Conservation (phyloP, 768 basidiomycete genomes). For the Boletus reticulatus region DNA sequence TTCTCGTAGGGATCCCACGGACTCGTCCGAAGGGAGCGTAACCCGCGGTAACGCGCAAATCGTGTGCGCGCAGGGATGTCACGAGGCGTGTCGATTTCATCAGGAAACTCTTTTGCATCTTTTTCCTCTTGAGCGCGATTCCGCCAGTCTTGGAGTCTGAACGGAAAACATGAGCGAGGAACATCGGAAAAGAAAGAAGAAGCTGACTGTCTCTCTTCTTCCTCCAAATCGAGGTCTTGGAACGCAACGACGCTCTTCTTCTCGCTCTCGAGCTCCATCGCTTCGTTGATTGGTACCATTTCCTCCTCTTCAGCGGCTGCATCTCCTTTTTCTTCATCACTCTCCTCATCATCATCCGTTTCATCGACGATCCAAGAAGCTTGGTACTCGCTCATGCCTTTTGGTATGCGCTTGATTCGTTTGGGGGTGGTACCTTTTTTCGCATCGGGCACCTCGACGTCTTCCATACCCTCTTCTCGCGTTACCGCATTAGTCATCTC, state of each 20-base stretch:
- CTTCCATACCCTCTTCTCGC: conserved; percentile 14
- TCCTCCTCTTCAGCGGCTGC: conserved; percentile 54
- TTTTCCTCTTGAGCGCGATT: conserved; percentile 71
- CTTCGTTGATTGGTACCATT: conserved; percentile 55
- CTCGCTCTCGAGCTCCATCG: conserved; percentile 55
- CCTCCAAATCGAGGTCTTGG: conserved; percentile 77
- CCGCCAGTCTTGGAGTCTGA: conserved; percentile 68
- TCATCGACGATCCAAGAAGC: conserved; percentile 95
- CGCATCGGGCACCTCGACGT: conserved; percentile 56
- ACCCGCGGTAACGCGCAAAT: conserved; percentile 89
- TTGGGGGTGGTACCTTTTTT: conserved; percentile 73
- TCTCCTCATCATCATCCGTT: conserved; percentile 62
- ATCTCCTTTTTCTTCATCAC: conserved; percentile 40
- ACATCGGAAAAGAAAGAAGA: background rate
- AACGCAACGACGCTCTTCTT: conserved; percentile 54
- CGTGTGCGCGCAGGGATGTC: conserved; percentile 76
- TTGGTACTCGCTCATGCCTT: conserved; percentile 96
- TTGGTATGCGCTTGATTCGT: conserved; percentile 79
- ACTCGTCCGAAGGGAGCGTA: conserved; percentile 90
- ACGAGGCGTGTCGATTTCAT: conserved; percentile 93
- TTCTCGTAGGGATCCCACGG: conserved; percentile 99
- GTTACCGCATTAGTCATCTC: conserved; percentile 62
- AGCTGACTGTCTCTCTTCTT: conserved; percentile 83
- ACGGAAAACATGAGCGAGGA: conserved; percentile 1
- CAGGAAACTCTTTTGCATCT: conserved; percentile 87